These are phyloP conservation scores for Saprolegnia parasitica DNA, from an alignment of 352 stramenopile genomes.

Conservation along the genomic window DNA sequence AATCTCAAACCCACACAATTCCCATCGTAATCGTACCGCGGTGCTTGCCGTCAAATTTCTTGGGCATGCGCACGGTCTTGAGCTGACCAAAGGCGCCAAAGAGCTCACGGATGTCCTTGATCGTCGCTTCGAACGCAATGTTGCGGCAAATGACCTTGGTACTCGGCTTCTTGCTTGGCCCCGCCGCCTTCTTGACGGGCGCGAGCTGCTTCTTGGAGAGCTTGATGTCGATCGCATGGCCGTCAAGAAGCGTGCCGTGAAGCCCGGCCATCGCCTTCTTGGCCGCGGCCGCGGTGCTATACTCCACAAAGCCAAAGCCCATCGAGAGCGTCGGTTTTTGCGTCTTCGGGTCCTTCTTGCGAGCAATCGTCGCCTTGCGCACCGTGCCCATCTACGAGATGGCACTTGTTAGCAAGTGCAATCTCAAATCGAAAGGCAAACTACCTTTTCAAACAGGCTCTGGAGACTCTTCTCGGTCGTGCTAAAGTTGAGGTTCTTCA, in stretches of 20 bases:
- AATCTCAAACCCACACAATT: neutral
- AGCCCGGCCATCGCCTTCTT: constrained; percentile 75
- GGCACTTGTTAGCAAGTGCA: constrained; percentile 39
- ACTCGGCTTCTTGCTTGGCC: constrained; percentile 38
- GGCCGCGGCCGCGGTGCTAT: constrained; percentile 79
- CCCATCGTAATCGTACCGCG: constrained; percentile 49
- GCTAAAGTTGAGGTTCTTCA: constrained; percentile 99
- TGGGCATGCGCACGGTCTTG: constrained; percentile 96
- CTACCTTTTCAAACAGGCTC: constrained; percentile 53
- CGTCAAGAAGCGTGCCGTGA: constrained; percentile 89
- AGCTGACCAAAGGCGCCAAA: constrained; percentile 97
- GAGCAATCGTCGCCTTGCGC: constrained; percentile 83
- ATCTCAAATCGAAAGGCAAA: constrained; percentile 50
- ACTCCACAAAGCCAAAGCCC: constrained; percentile 99
- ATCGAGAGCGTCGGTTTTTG: constrained; percentile 85
- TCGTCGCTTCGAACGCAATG: constrained; percentile 97
- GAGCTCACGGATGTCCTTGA: constrained; percentile 94
- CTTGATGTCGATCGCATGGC: constrained; percentile 92
- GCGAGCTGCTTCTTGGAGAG: constrained; percentile 88
- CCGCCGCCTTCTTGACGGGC: constrained; percentile 40
- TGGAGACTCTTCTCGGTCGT: constrained; percentile 89
- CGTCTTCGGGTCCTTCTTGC: constrained; percentile 74
- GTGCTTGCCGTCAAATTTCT: constrained; percentile 98
- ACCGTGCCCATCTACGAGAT: constrained; percentile 51
- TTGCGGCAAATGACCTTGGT: constrained; percentile 99